Evolutionary conservation across 2,329 filamentous ascomycete species (phyloP).

Genomic region (Sphaerulina musiva): DNA sequence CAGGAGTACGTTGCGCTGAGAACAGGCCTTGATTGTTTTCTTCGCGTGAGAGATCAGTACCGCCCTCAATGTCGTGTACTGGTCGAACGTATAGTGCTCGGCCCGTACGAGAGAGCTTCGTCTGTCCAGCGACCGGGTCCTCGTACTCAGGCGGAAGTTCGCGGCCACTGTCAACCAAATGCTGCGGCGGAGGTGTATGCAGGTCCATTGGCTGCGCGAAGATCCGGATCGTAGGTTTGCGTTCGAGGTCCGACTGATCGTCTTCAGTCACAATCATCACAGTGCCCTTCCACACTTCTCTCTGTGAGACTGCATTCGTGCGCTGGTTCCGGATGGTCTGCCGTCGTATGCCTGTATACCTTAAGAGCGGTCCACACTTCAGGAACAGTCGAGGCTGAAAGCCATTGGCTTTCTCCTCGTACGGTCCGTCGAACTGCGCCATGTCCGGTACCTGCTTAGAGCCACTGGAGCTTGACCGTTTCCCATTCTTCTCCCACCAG

Average conservation of each 20-base stretch:
- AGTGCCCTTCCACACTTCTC: slow-evolving; percentile 85
- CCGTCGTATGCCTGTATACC: slow-evolving; percentile 76
- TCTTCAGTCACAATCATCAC: slow-evolving; percentile 95
- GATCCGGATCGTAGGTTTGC: slow-evolving; percentile 67
- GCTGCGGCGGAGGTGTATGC: slow-evolving; percentile 68
- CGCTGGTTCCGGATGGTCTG: slow-evolving; percentile 43
- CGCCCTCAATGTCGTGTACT: slow-evolving; percentile 76
- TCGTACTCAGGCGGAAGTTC: slow-evolving; percentile 71
- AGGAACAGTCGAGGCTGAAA: slow-evolving; percentile 82
- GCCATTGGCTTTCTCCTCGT: slow-evolving; percentile 58
- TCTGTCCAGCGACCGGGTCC: slow-evolving; percentile 80
- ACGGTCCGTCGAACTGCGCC: slow-evolving; percentile 55
- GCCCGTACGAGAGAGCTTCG: slow-evolving; percentile 77
- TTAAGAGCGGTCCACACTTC: slow-evolving; percentile 81
- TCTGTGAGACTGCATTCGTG: slow-evolving; percentile 43
- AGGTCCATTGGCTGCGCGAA: slow-evolving; percentile 84
- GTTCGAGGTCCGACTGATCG: slow-evolving; percentile 72
- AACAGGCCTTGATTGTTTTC: slow-evolving; percentile 81
- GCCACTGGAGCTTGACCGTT: slow-evolving; percentile 21
- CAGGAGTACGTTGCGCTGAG: slow-evolving; percentile 45
- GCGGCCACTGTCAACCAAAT: slow-evolving; percentile 54
- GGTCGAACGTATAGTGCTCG: slow-evolving; percentile 83
- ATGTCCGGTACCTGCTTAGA: slow-evolving; percentile 36
- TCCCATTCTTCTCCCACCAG: slow-evolving; percentile 63
- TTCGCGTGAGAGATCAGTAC: slow-evolving; percentile 66